Percentiles rank a stretch among this genome's conserved stretches.
These are phyloP conservation scores for Vickermania ingenoplastis DNA, from an alignment of 208 protist species.

Conservation along the genomic window DNA sequence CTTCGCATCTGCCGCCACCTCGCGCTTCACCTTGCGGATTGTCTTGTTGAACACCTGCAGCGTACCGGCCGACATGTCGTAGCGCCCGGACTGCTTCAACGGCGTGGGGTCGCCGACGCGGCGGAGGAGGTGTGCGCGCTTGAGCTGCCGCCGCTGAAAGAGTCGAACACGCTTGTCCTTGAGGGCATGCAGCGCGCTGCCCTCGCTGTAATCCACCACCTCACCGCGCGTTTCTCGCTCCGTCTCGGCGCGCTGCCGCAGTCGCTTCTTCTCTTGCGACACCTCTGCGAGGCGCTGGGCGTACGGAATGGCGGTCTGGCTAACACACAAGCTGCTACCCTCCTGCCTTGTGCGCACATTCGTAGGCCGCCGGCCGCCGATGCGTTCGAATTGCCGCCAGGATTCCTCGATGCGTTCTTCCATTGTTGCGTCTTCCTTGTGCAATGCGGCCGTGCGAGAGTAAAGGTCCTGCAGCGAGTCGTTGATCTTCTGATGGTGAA, in stretches of 20 bases:
- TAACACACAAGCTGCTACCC: slow-evolving; percentile 39
- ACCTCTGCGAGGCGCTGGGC: slow-evolving; percentile 54
- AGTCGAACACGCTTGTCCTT: slow-evolving; percentile 61
- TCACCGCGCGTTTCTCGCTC: slow-evolving; percentile 72
- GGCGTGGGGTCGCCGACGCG: slow-evolving; percentile 76
- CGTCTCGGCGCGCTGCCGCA: slow-evolving; percentile 35
- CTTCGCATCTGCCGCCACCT: slow-evolving; percentile 54
- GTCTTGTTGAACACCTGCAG: slow-evolving; percentile 80
- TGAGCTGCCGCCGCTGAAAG: slow-evolving; percentile 65
- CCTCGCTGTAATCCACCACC: slow-evolving; percentile 56
- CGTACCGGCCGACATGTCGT: slow-evolving; percentile 52
- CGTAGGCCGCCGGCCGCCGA: slow-evolving; percentile 53
- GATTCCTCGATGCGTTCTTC: slow-evolving; percentile 80
- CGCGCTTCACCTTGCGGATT: slow-evolving; percentile 65
- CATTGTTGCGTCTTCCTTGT: slow-evolving; percentile 69
- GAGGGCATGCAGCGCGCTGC: slow-evolving; percentile 63
- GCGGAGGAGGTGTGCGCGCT: slow-evolving; percentile 57
- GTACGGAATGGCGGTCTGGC: slow-evolving; percentile 36
- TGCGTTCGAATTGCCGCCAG: slow-evolving; percentile 75
- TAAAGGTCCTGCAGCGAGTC: slow-evolving; percentile 75
- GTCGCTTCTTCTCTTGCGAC: slow-evolving; percentile 47
- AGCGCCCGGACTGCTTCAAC: slow-evolving; percentile 71
- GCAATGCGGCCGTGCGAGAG: slow-evolving; percentile 59
- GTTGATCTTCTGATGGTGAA: slow-evolving; percentile 84
- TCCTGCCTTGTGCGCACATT: slow-evolving; percentile 13